A percentile compares a stretch with the other conserved stretches of the same genome.
phyloP scores from a whole-genome alignment of 306 rosid species.

The Phaseolus lunatus region DNA sequence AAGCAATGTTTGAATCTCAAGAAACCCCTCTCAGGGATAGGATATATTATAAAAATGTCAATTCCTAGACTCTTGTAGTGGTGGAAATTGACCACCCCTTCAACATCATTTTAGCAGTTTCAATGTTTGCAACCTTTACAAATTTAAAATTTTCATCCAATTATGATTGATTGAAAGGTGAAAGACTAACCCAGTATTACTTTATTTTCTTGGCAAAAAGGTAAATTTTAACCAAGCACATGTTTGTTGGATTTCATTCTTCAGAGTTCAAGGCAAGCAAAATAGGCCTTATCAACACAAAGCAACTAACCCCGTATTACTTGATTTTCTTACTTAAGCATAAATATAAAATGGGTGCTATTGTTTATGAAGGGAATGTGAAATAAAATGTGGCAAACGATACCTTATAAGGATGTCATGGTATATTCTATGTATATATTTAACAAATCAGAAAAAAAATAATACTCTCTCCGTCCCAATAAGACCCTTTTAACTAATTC shows the following conservation, averaged over 20 bases:
- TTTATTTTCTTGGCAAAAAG: too few species aligned
- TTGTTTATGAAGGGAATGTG: constrained; percentile 19
- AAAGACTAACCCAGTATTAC: too few species aligned
- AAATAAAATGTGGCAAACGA: constrained; percentile 5
- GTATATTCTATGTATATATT: background rate
- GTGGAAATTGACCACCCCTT: background rate
- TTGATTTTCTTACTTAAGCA: constrained; percentile 3
- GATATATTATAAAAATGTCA: background rate
- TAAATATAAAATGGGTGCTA: background rate
- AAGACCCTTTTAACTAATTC: too few species aligned
- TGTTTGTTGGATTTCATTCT: background rate
- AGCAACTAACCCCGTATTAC: background rate
- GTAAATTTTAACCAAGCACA: background rate
- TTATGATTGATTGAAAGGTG: background rate
- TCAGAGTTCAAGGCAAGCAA: background rate
- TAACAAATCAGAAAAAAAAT: constrained; percentile 23
- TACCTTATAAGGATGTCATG: constrained; percentile 13
- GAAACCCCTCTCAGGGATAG: background rate
- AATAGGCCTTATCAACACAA: constrained; percentile 9
- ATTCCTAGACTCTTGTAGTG: background rate
- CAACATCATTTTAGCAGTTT: background rate
- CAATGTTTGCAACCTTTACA: background rate
- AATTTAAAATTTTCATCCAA: background rate
- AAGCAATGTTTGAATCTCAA: constrained; percentile 16
- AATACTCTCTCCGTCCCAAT: too few species aligned